Conservation (phyloP, 768 basidiomycete genomes). For the Termitomyces sp. region DNA sequence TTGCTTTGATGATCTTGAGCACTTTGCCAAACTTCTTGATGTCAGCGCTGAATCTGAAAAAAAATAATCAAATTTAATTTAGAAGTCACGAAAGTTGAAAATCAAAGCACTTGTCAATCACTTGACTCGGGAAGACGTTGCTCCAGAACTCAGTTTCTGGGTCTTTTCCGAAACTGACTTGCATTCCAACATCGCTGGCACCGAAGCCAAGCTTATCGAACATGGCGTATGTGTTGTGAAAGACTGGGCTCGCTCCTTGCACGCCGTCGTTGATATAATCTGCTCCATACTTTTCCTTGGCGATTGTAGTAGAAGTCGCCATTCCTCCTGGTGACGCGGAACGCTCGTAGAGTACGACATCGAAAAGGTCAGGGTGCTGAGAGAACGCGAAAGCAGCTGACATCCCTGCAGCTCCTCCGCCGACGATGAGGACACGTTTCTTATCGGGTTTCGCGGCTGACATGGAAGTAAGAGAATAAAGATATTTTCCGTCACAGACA, state of each 20-base stretch:
- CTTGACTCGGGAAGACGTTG: conserved; percentile 27
- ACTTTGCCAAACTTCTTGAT: conserved; percentile 29
- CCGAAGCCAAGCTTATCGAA: conserved; percentile 28
- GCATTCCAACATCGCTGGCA: conserved; percentile 26
- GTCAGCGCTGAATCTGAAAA: conserved; percentile 20
- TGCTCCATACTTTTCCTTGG: conserved; percentile 22
- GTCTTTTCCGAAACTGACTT: conserved; percentile 28
- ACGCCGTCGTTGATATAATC: conserved; percentile 31
- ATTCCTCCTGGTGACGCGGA: conserved; percentile 25
- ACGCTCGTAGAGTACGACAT: conserved; percentile 25
- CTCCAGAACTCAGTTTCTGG: conserved; percentile 26
- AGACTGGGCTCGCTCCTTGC: conserved; percentile 28
- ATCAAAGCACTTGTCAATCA: conserved; percentile 22
- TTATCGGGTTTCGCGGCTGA: conserved; percentile 8
- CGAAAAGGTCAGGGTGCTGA: conserved; percentile 24
- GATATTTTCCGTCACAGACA: background rate
- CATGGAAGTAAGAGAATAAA: conserved; percentile 2
- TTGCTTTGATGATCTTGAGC: conserved; percentile 24
- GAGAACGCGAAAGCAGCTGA: conserved; percentile 30
- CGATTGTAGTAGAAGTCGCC: conserved; percentile 26
- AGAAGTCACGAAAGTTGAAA: background rate
- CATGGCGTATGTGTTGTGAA: conserved; percentile 28
- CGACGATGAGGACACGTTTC: conserved; percentile 25
- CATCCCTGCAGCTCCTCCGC: conserved; percentile 28
- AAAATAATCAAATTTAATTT: background rate